Conservation (phyloP, 2,329 filamentous ascomycete genomes). For the Ascomycota sp. region DNA sequence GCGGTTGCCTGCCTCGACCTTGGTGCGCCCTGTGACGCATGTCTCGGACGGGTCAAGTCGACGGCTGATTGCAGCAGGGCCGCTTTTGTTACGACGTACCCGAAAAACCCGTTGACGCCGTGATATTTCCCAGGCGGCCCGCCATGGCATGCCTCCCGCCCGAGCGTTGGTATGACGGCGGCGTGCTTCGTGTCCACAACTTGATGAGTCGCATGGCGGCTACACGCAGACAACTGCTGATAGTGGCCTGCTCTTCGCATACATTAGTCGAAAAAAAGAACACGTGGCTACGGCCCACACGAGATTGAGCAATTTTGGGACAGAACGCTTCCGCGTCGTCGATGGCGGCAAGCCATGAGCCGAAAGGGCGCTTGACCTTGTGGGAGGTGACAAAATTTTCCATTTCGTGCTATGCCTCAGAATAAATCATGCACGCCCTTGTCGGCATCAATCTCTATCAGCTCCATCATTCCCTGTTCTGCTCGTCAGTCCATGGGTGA, state of each 20-base stretch:
- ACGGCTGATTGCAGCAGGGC: not conserved
- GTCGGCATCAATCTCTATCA: slow-evolving; percentile 85
- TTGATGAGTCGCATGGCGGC: not conserved
- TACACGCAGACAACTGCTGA: not conserved
- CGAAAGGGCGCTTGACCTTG: too few species aligned
- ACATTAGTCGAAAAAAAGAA: not conserved
- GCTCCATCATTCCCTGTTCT: slow-evolving; percentile 68
- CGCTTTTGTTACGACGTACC: not conserved
- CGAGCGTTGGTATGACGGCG: not conserved
- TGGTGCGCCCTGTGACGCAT: not conserved
- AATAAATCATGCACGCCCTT: slow-evolving; percentile 79
- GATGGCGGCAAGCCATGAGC: too few species aligned
- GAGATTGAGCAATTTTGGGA: too few species aligned
- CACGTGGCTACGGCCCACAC: not conserved
- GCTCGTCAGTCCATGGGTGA: slow-evolving; percentile 6
- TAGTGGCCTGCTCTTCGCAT: not conserved
- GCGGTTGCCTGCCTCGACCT: too few species aligned
- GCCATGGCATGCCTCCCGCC: not conserved
- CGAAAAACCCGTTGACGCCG: not conserved
- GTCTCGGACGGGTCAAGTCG: not conserved
- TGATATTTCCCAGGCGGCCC: not conserved
- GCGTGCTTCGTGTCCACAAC: not conserved
- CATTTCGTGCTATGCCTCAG: too few species aligned
- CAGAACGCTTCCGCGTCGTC: too few species aligned
- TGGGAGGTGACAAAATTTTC: too few species aligned